A percentile compares a stretch with the other conserved stretches of the same genome.
phyloP scores from a whole-genome alignment of 257 asterid genomes.

The Plectranthus barbatus region DNA sequence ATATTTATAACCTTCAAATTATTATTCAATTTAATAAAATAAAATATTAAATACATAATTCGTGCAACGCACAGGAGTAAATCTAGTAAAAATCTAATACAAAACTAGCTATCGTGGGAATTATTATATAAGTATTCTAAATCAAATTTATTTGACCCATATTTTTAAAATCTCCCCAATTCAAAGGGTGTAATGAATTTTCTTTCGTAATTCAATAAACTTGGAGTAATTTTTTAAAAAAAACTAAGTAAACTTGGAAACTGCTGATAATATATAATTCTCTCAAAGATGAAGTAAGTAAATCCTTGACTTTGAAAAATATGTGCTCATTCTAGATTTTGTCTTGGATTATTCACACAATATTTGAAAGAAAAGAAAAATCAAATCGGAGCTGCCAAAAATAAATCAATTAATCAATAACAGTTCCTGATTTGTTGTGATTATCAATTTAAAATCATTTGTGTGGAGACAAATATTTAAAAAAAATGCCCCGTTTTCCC shows the following conservation, averaged over 20 bases:
- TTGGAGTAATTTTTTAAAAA: neutral
- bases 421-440: neutral
- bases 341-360: neutral
- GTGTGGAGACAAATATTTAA: neutral
- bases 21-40: too few species aligned
- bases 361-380: too few species aligned
- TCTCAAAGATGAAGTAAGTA: neutral
- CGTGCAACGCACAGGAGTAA: too few species aligned
- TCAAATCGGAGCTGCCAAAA: neutral
- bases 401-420: neutral
- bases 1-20: too few species aligned
- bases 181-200: too few species aligned
- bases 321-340: neutral
- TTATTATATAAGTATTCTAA: too few species aligned
- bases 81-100: too few species aligned
- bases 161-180: too few species aligned
- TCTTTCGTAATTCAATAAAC: neutral
- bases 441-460: neutral
- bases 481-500: conserved; percentile 8
- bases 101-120: too few species aligned
- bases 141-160: neutral
- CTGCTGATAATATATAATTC: neutral
- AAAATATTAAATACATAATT: too few species aligned
- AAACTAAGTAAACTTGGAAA: neutral
- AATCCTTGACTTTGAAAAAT: neutral